Evolutionary conservation across 2,329 filamentous ascomycete species (phyloP).

Genomic region (Alternaria ethzedia): DNA sequence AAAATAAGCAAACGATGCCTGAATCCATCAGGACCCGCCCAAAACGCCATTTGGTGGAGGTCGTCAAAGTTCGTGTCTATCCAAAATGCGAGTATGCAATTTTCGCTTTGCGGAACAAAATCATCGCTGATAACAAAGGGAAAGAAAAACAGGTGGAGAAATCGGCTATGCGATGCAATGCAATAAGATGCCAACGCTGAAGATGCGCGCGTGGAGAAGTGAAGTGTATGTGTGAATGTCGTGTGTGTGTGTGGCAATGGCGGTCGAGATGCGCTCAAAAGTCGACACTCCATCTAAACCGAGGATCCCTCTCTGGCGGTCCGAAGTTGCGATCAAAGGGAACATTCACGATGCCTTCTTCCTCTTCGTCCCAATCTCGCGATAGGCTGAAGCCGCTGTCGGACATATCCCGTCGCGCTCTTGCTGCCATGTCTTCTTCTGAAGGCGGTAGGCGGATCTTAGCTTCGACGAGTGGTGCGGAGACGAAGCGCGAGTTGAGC

Average conservation of each 20-base stretch:
- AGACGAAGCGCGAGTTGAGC: slow-evolving; percentile 46
- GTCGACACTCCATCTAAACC: slow-evolving; percentile 53
- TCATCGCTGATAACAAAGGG: neutral
- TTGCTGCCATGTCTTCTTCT: slow-evolving; percentile 34
- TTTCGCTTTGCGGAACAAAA: neutral
- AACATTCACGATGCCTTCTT: slow-evolving; percentile 23
- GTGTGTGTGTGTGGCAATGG: neutral
- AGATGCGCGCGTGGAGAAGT: neutral
- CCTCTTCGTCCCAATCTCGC: slow-evolving; percentile 29
- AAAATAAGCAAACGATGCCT: neutral
- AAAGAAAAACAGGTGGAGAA: neutral
- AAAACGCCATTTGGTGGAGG: slow-evolving; percentile 1
- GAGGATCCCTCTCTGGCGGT: slow-evolving; percentile 44
- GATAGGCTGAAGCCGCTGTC: slow-evolving; percentile 28
- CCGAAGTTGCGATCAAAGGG: slow-evolving; percentile 44
- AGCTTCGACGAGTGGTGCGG: slow-evolving; percentile 47
- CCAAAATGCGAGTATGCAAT: slow-evolving; percentile 5
- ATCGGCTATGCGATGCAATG: slow-evolving; percentile 1
- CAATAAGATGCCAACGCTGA: neutral
- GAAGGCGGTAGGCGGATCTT: slow-evolving; percentile 45
- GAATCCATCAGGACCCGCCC: neutral
- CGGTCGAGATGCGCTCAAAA: slow-evolving; percentile 32
- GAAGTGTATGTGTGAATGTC: neutral
- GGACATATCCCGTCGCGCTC: slow-evolving; percentile 17
- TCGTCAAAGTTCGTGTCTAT: slow-evolving; percentile 8